Conservation (phyloP, 139 green algal genomes). For the Edaphochlamys debaryana region DNA sequence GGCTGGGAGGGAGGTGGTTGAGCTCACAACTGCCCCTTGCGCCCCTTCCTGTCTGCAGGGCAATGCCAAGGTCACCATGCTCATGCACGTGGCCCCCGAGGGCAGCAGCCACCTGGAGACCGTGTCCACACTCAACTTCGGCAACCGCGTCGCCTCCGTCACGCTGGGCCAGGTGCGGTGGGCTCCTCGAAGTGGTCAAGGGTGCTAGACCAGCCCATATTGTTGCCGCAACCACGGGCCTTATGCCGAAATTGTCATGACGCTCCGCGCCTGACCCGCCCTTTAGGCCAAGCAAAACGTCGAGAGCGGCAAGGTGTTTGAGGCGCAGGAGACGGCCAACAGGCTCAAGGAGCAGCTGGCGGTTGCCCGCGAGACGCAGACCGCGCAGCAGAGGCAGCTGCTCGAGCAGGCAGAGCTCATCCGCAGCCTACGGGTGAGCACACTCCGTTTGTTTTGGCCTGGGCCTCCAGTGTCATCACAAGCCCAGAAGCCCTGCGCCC, state of each 20-base stretch:
- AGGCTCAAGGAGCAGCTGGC: conserved; percentile 34
- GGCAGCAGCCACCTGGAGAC: conserved; percentile 73
- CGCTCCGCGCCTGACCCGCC: no score
- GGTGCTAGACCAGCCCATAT: background rate
- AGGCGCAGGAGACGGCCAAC: conserved; percentile 67
- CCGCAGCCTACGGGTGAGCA: background rate
- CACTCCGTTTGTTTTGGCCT: no score
- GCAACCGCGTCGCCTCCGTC: conserved; percentile 83
- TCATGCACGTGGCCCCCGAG: conserved; percentile 92
- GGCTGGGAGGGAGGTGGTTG: no score
- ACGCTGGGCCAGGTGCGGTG: conserved; percentile 82
- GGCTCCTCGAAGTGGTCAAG: no score
- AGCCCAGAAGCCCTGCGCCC: no score
- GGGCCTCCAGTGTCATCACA: background rate
- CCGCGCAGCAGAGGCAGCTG: conserved; percentile 8
- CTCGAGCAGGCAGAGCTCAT: background rate
- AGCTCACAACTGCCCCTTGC: no score
- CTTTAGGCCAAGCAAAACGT: conserved; percentile 70
- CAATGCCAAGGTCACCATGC: conserved; percentile 89
- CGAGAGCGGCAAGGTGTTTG: conserved; percentile 69
- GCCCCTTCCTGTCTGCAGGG: no score
- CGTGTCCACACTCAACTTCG: conserved; percentile 91
- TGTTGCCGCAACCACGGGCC: no score
- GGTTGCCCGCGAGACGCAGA: background rate
- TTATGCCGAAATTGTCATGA: no score